A percentile compares a stretch with the other conserved stretches of the same genome.
Evolutionary conservation across 75 land plant species (phyloP).

Genomic region (Cunninghamia lanceolata): DNA sequence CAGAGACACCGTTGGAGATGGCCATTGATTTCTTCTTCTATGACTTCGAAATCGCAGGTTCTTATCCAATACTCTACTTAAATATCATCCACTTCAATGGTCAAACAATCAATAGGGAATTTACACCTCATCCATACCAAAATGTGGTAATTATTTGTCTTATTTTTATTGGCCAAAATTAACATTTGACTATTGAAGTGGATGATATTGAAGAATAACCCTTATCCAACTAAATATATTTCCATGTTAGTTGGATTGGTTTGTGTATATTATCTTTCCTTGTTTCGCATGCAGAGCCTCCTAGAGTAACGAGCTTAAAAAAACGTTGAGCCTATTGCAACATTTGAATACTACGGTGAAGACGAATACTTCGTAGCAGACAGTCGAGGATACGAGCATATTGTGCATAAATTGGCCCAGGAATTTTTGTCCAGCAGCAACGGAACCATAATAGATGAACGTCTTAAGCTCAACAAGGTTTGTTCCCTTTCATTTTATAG

Average conservation of each 20-base stretch:
- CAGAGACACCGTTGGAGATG: constrained; percentile 59
- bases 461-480: constrained; percentile 75
- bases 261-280: not conserved
- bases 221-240: too few relatives aligned
- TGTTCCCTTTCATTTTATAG: not conserved
- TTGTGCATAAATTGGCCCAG: constrained; percentile 58
- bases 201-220: too few relatives aligned
- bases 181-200: too few relatives aligned
- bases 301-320: constrained; percentile 41
- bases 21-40: constrained; percentile 40
- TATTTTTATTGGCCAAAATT: not conserved
- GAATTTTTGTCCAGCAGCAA: constrained; percentile 35
- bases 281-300: constrained; percentile 32
- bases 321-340: constrained; percentile 68
- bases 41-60: constrained; percentile 63
- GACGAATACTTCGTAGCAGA: constrained; percentile 62
- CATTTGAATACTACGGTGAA: constrained; percentile 52
- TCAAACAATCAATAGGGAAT: not conserved
- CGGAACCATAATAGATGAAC: constrained; percentile 45
- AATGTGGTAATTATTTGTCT: not conserved
- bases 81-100: too few relatives aligned
- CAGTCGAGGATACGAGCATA: constrained; percentile 54
- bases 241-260: not conserved
- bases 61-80: too few relatives aligned
- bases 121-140: not conserved